Percentiles rank a stretch among this genome's conserved stretches.
phyloP scores from a whole-genome alignment of 73 alveolate species.

The Uronychia binucleata region DNA sequence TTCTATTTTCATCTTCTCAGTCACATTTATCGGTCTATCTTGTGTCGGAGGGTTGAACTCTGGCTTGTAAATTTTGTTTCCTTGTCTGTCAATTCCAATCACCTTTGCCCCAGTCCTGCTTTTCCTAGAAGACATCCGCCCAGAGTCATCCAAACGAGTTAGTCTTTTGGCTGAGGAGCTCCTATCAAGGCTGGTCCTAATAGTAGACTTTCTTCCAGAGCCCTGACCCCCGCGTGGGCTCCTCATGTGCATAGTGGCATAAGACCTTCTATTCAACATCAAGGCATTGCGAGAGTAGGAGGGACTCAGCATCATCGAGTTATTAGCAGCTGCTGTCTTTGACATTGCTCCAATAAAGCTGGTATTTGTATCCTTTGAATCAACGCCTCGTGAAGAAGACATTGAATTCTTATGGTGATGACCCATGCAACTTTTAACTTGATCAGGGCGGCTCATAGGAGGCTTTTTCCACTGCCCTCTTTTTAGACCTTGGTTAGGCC shows the following conservation, averaged over 20 bases:
- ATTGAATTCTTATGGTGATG: too few species aligned
- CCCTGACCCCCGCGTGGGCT: neutral
- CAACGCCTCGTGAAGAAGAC: too few species aligned
- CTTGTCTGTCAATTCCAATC: neutral
- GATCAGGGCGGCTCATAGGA: too few species aligned
- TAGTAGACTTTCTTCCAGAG: neutral
- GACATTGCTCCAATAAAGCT: too few species aligned
- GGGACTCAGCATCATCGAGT: neutral
- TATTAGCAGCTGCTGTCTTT: too few species aligned
- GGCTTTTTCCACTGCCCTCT: too few species aligned
- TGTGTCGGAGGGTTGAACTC: neutral
- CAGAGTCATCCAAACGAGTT: neutral
- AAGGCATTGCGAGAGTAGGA: neutral
- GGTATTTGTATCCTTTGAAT: too few species aligned
- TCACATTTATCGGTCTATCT: neutral
- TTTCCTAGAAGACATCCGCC: neutral
- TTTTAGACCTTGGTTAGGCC: too few species aligned
- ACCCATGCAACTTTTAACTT: too few species aligned
- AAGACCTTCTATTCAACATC: neutral
- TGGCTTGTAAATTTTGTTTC: neutral
- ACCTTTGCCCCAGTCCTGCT: neutral
- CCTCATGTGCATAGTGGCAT: neutral
- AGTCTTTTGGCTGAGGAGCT: neutral
- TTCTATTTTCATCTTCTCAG: conserved; percentile 11
- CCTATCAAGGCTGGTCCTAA: neutral